Percentiles rank a stretch among this genome's conserved stretches.
Evolutionary conservation across 2,329 filamentous ascomycete species (phyloP).

Genomic region (Simplicillium sp.): DNA sequence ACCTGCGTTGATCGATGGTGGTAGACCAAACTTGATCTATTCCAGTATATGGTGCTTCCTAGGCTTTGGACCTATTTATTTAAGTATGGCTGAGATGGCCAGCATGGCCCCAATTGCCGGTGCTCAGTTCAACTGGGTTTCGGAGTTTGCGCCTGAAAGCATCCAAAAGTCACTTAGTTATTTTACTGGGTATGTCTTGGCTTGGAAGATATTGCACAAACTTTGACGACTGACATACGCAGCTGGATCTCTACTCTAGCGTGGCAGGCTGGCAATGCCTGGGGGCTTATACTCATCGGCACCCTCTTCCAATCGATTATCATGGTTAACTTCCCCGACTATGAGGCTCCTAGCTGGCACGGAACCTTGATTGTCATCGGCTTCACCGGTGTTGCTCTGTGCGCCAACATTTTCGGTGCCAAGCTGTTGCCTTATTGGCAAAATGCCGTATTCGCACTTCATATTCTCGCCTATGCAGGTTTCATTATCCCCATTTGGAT

Average conservation of each 20-base stretch:
- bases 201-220: neutral
- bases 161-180: conserved; percentile 6
- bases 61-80: conserved; percentile 6
- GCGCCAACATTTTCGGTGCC: conserved; percentile 6
- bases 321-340: conserved; percentile 6
- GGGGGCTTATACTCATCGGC: conserved; percentile 7
- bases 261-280: conserved; percentile 9
- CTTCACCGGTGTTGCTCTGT: conserved; percentile 2
- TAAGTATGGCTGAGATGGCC: conserved; percentile 13
- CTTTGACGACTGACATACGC: neutral
- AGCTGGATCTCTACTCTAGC: conserved; percentile 11
- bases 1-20: conserved; percentile 6
- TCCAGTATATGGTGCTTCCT: conserved; percentile 4
- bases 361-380: conserved; percentile 8
- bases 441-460: conserved; percentile 7
- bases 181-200: conserved; percentile 3
- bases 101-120: conserved; percentile 13
- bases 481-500: conserved; percentile 9
- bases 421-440: conserved; percentile 8
- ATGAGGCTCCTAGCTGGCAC: conserved; percentile 7
- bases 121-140: conserved; percentile 13
- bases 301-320: conserved; percentile 10
- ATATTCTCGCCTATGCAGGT: conserved; percentile 8
- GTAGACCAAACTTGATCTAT: conserved; percentile 5
- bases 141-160: conserved; percentile 7